These are phyloP conservation scores for Albatrellus ellisii DNA, from an alignment of 768 basidiomycete species.

Conservation along the genomic window DNA sequence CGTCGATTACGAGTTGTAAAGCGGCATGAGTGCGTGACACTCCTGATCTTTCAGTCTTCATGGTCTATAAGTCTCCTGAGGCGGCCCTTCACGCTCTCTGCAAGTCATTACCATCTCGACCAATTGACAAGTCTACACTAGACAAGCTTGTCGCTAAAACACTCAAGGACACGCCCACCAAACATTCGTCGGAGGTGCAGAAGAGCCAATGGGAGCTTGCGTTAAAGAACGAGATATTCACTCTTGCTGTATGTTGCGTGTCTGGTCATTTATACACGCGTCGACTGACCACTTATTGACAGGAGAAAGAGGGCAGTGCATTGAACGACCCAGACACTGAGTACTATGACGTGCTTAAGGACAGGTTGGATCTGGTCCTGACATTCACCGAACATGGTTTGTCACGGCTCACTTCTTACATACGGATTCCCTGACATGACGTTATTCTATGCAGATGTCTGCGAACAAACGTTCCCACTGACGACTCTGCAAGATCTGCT, in stretches of 20 bases:
- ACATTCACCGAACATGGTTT: slow-evolving; percentile 68
- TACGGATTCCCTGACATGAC: background rate
- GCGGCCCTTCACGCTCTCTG: slow-evolving; percentile 9
- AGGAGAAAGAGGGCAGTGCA: slow-evolving; percentile 61
- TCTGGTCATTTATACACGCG: background rate
- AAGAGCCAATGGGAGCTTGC: slow-evolving; percentile 68
- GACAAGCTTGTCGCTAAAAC: slow-evolving; percentile 7
- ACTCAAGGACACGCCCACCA: slow-evolving; percentile 8
- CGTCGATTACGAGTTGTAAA: too few relatives aligned
- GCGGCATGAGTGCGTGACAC: too few relatives aligned
- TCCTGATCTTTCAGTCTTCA: too few relatives aligned
- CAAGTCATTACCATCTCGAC: slow-evolving; percentile 6
- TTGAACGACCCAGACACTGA: slow-evolving; percentile 32
- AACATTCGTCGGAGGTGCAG: slow-evolving; percentile 37
- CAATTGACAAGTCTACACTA: slow-evolving; percentile 7
- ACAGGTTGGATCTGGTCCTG: slow-evolving; percentile 59
- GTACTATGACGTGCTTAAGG: slow-evolving; percentile 50
- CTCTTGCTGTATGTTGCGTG: slow-evolving; percentile 46
- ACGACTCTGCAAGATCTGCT: slow-evolving; percentile 67
- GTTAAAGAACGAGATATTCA: slow-evolving; percentile 58
- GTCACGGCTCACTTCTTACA: slow-evolving; percentile 13
- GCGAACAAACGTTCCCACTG: slow-evolving; percentile 64
- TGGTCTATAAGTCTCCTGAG: slow-evolving; percentile 10
- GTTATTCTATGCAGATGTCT: slow-evolving; percentile 40
- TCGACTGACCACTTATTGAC: background rate